Evolutionary conservation across 805 yeast genomes (phyloP), one percentile per base, ranked within the genome.

Genomic region (Teunomyces atbi): DNA sequence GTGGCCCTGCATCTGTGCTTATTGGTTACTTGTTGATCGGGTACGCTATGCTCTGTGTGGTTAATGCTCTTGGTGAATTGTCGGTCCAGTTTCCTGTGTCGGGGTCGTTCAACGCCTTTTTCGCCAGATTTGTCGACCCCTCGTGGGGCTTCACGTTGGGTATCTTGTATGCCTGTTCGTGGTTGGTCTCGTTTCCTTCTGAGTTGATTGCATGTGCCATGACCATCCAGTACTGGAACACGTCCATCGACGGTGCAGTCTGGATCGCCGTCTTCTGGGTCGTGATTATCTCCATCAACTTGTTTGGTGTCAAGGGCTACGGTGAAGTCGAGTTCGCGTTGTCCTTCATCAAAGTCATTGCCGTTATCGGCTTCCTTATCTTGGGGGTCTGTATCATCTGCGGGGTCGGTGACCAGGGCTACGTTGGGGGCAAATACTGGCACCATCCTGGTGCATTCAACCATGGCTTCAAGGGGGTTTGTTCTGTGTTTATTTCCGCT

Each of bases 91-190:
- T 69, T 58, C 82, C 82, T 1, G 75, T 77, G 12, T 70, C 76
- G 35, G 83, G 83, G 50, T 79, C 81, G 1, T 78, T 77, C 55
- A 73, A 74, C 46, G 71, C 73, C 35, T 74, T 71, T 52, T 70
- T 75, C 48, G 68, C 77, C n/a, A 68, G 82, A 50, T 79, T 78
- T 49, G 65, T 80, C 34, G 83, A 78, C 50, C 81, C 83, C 3
- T 71, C 82, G 1, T 58, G 75, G 53, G 83, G 83, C 3, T 81
- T 78, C 55, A 74, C 83, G 21, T 64, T 79, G 48, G 76, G 78
- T 35, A 65, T 76, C 48, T 76, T 77, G 56, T 79, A 78, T 60
- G 57, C 68, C 5, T 46, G 53, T 41, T 60, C 66, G 16, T 63
- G 68, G 68, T 61, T 63, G 54, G 65, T 63, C 20, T 62, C 66